Base-by-base conservation (phyloP, 2,329 filamentous ascomycete genomes). In the Hypoxylon sp. region DNA sequence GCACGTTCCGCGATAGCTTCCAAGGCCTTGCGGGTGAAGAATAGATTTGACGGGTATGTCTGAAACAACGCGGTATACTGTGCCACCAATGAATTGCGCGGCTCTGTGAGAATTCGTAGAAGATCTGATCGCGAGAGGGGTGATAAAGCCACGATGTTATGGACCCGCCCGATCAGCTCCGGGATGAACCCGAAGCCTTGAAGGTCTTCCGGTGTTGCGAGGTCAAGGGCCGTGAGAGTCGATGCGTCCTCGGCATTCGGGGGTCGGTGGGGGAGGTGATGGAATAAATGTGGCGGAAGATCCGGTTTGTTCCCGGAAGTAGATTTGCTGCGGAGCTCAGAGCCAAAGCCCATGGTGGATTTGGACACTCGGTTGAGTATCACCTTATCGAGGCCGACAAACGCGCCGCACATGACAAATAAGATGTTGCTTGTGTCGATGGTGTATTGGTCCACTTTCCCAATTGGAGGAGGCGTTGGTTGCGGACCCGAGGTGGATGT, bases 341-440 rank as follows among this genome's bases (percentile, higher is more conserved):
- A 94, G 4, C 94, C 94, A 75, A 99, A 99, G 0, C 96, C 96
- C 73, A 99, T 95, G 2, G 93, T 92, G 0, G 88, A 87, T 76
- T 92, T 94, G 11, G 94, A 91, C 48, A 98, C 91, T n/a, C 96
- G 90, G 65, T 94, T 92, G 66, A 97, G 85, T 53, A 99, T 88
- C 35, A 92, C 87, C 78, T 97, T 97, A 76, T 98, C 93, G 0
- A 98, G 85, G 1, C 94, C 95, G 37, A 97, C 92, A 78, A 99
- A 99, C 17, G 96, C 96, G 17, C 96, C 96, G 11, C 94, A 97
- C 79, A 96, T 97, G 46, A 99, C 94, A 81, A 99, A 99, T 29
- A 99, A 87, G 66, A 99, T 98, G 74, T 98, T 98, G 71, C 94
- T 94, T 0, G 96, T 99, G 74, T 96, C 92, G 64, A 98, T 91